Evolutionary conservation across 2,329 filamentous ascomycete genomes (phyloP).

Genomic region (Juglanconis juglandina): DNA sequence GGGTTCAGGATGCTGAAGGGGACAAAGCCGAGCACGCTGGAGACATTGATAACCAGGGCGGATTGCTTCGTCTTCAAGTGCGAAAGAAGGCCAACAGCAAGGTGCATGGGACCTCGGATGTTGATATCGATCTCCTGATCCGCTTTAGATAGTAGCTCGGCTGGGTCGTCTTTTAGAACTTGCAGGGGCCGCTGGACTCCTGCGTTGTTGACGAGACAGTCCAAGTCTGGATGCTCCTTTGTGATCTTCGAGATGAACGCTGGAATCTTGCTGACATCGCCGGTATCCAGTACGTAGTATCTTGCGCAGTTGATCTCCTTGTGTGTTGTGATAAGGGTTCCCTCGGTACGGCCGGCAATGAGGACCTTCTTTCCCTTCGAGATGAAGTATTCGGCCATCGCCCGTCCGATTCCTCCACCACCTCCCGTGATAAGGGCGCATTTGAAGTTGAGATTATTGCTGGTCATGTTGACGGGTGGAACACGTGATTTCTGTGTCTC

Average conservation of each 20-base stretch:
- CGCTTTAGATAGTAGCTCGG: conserved; percentile 45
- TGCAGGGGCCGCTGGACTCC: conserved; percentile 54
- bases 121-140: conserved; percentile 59
- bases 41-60: conserved; percentile 51
- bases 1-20: conserved; percentile 53
- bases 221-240: conserved; percentile 48
- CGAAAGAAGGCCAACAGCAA: conserved; percentile 44
- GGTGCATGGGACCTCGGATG: conserved; percentile 55
- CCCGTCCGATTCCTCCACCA: conserved; percentile 49
- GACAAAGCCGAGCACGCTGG: conserved; percentile 49
- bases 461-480: conserved; percentile 12
- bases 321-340: conserved; percentile 43
- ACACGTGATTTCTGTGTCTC: too few species aligned
- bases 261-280: conserved; percentile 40
- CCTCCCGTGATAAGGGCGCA: conserved; percentile 50
- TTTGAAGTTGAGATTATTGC: conserved; percentile 32
- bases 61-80: conserved; percentile 43
- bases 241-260: conserved; percentile 43
- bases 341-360: conserved; percentile 52
- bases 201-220: conserved; percentile 59
- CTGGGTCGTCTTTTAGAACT: conserved; percentile 33
- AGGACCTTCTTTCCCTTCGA: conserved; percentile 47
- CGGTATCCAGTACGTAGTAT: conserved; percentile 53
- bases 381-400: conserved; percentile 44
- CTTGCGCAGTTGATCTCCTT: conserved; percentile 41